Conservation (phyloP, 1,139 yeast species). For the Diutina scorzettiae region DNA sequence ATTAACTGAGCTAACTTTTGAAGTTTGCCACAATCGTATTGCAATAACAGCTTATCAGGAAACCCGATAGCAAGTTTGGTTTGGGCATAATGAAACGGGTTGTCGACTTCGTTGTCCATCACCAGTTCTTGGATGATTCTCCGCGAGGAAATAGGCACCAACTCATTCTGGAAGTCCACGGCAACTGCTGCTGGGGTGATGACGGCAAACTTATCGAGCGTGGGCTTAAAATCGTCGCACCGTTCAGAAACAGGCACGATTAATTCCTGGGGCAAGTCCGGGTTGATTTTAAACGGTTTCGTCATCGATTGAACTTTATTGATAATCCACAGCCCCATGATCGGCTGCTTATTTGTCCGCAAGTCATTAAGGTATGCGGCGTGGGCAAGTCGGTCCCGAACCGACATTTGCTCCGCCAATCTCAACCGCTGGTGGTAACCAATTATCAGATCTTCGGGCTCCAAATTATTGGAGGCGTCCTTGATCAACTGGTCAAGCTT, state of each 20-base stretch:
- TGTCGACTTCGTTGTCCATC: constrained; percentile 27
- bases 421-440: constrained; percentile 50
- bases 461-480: constrained; percentile 14
- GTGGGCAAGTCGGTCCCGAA: constrained; percentile 43
- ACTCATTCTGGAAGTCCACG: constrained; percentile 54
- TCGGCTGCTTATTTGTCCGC: constrained; percentile 45
- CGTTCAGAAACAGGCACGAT: neutral
- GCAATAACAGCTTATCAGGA: constrained; percentile 86
- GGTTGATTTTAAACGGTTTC: neutral
- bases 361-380: constrained; percentile 50
- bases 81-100: constrained; percentile 76
- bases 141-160: constrained; percentile 30
- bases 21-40: constrained; percentile 94
- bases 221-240: constrained; percentile 16
- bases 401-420: constrained; percentile 36
- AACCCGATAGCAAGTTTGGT: constrained; percentile 86
- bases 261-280: neutral
- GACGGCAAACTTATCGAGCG: constrained; percentile 68
- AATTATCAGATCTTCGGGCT: constrained; percentile 35
- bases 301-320: constrained; percentile 6
- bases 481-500: constrained; percentile 26
- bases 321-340: constrained; percentile 36
- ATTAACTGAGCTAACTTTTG: constrained; percentile 71
- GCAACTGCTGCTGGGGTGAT: constrained; percentile 83
- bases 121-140: constrained; percentile 23